Base-by-base conservation (phyloP, 306 rosid genomes). In the Cyamopsis tetragonoloba region DNA sequence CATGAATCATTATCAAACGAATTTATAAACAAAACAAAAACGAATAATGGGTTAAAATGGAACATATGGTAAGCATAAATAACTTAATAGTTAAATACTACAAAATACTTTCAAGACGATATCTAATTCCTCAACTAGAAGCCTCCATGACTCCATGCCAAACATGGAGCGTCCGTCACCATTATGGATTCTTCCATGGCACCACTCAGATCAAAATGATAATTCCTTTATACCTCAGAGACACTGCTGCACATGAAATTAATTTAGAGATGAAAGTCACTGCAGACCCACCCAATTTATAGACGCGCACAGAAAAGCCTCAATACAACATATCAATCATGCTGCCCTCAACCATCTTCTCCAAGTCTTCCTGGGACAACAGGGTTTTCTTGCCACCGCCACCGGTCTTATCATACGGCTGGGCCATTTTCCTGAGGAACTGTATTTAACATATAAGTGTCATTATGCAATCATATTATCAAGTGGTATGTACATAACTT, bases 361-460 rank as follows among this genome's bases (percentile, higher is more conserved):
- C 89, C 77, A 92, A 66, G 72, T 92, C 96, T 60, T 87, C 87
- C 67, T 87, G 91, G 53, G 96, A 92, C 55, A 89, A 62, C 9
- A 89, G 74, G 49, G 96, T 92, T 80, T 89, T 92, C 81, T 31
- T 78, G 58, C 96, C 87, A 2, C 79, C 72, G 67, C 85, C 72
- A 6, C 96, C 98, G 6, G 88, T 85, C 83, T 84, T 92, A 17
- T 92, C 98, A 73, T 92, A 87, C 20, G 96, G 96, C 47, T 89
- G 96, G 17, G 98, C 96, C 96, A 92, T 92, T 77, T 89, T 92
- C 84, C 91, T 83, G 18, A 92, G 96, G 64, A 89, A 89, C 96
- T 92, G 96, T 78, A 67, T 26, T 42, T 58, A 75, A 75, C 19
- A 67, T 41, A 62, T 43, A 42, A 37, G 22, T 12, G 43, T 39